Evolutionary conservation across 2,329 filamentous ascomycete species (phyloP).

Genomic region (Curvularia lunata): DNA sequence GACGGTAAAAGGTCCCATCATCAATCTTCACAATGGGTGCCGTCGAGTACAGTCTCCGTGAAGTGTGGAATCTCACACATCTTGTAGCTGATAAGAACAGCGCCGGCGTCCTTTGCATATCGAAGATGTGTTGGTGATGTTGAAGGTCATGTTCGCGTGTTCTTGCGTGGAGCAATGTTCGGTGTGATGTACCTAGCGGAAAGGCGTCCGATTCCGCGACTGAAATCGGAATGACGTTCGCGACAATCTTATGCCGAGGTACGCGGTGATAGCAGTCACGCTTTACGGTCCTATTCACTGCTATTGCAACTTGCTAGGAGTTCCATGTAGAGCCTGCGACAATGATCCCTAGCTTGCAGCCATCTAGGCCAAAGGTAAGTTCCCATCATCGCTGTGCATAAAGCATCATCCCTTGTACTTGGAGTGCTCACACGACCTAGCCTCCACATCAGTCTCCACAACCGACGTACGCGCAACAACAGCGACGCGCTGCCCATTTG

Average conservation of each 20-base stretch:
- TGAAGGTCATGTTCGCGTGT: neutral
- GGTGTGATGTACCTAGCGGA: slow-evolving; percentile 27
- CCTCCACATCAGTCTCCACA: slow-evolving; percentile 31
- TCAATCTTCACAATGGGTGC: slow-evolving; percentile 41
- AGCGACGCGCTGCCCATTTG: slow-evolving; percentile 32
- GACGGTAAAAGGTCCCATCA: slow-evolving; percentile 82
- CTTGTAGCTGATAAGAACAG: slow-evolving; percentile 39
- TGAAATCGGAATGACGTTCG: slow-evolving; percentile 31
- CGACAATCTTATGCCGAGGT: slow-evolving; percentile 32
- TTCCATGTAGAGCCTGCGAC: slow-evolving; percentile 12
- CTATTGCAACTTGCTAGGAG: slow-evolving; percentile 14
- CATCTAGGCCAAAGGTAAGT: slow-evolving; percentile 49
- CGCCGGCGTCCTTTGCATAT: slow-evolving; percentile 42
- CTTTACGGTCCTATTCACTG: neutral
- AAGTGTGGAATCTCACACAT: slow-evolving; percentile 27
- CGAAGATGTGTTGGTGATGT: slow-evolving; percentile 16
- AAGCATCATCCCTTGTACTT: neutral
- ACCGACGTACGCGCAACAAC: slow-evolving; percentile 34
- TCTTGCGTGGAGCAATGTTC: slow-evolving; percentile 18
- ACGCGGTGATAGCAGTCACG: slow-evolving; percentile 15
- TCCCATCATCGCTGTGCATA: neutral
- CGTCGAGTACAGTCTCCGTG: slow-evolving; percentile 27
- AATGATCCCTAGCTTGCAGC: slow-evolving; percentile 51
- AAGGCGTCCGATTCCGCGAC: slow-evolving; percentile 30
- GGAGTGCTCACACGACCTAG: slow-evolving; percentile 24